These are phyloP conservation scores for Pleodorina starrii DNA, from an alignment of 139 green algal genomes.

Conservation along the genomic window DNA sequence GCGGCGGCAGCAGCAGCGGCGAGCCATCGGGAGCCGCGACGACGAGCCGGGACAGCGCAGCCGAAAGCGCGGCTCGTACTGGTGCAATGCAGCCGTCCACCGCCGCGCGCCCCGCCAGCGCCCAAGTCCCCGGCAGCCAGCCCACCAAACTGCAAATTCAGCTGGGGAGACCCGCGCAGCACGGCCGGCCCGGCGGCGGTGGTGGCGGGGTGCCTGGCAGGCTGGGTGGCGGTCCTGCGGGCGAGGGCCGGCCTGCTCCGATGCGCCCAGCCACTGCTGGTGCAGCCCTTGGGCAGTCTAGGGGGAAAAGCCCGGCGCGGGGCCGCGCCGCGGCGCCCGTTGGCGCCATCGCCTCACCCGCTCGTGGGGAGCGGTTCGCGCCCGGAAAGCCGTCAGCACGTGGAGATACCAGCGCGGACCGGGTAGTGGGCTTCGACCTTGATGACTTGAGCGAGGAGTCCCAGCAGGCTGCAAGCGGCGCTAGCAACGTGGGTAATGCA, in stretches of 20 bases:
- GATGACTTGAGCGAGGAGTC: neutral
- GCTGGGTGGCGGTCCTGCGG: neutral
- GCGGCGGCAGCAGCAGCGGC: slow-evolving; percentile 10
- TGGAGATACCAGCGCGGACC: neutral
- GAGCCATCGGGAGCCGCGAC: neutral
- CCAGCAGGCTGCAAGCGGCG: neutral
- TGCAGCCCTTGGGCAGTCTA: neutral
- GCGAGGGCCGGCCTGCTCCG: neutral
- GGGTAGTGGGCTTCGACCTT: neutral
- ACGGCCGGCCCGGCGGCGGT: neutral
- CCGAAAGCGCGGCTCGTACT: neutral
- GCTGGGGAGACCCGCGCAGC: neutral
- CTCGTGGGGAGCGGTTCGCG: neutral
- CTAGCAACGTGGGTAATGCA: neutral
- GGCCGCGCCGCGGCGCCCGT: neutral
- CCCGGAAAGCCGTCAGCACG: neutral
- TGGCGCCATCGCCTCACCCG: neutral
- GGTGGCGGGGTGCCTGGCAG: neutral
- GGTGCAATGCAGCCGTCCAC: neutral
- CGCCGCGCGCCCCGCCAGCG: neutral
- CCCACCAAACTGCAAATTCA: neutral
- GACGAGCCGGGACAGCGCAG: neutral
- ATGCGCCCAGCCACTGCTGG: neutral
- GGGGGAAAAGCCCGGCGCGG: neutral
- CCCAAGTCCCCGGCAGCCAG: neutral